Conservation (phyloP, 306 rosid genomes). For the Medicago truncatula region MtrunA17r5.0-ANR NC_053044.1:23454001-23454500, state of each 20-base stretch:
- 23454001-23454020: not conserved
- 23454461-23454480: not conserved
- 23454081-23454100: not conserved
- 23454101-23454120: not conserved
- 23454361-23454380: not conserved
- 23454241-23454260: not conserved
- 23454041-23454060: not conserved
- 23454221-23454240: not conserved
- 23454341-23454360: not conserved
- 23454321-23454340: not conserved
- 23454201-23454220: slow-evolving; percentile 8
- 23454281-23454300: not conserved
- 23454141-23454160: not conserved
- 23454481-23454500: not conserved
- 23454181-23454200: not conserved
- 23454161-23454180: not conserved
- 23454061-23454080: not conserved
- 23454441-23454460: not conserved
- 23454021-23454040: not conserved
- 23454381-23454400: not conserved
- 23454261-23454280: slow-evolving; percentile 2
- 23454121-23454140: not conserved
- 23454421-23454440: not conserved
- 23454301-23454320: slow-evolving; percentile 2
- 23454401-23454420: slow-evolving; percentile 2